Evolutionary conservation across 805 yeast species (phyloP).

Genomic region (Osmozyma mogii): DNA sequence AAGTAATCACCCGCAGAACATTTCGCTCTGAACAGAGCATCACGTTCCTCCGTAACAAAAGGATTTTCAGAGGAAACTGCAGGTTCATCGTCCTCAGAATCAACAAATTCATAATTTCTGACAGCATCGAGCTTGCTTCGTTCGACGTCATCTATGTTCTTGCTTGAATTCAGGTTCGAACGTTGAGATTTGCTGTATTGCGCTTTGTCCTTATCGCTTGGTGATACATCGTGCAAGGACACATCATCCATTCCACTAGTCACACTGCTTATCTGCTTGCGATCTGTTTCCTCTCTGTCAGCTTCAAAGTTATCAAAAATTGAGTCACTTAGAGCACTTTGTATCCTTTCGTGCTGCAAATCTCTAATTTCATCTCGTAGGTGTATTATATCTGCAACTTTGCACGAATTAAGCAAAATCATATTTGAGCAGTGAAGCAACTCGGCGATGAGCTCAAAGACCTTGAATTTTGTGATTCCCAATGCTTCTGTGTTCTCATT

Average conservation of each 20-base stretch:
- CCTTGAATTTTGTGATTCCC: slow-evolving; percentile 86
- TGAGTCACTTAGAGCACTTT: slow-evolving; percentile 28
- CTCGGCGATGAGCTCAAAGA: slow-evolving; percentile 46
- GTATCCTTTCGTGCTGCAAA: slow-evolving; percentile 35
- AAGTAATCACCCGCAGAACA: slow-evolving; percentile 84
- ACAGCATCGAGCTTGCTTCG: slow-evolving; percentile 11
- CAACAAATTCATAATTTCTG: slow-evolving; percentile 17
- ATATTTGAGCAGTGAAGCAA: slow-evolving; percentile 40
- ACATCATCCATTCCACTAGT: slow-evolving; percentile 31
- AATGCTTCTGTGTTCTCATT: slow-evolving; percentile 44
- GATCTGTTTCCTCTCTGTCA: slow-evolving; percentile 2
- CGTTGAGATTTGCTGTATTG: slow-evolving; percentile 1
- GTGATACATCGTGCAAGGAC: slow-evolving; percentile 28
- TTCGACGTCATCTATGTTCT: slow-evolving; percentile 4
- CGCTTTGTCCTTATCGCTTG: slow-evolving; percentile 1
- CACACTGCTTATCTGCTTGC: slow-evolving; percentile 18
- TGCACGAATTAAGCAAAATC: slow-evolving; percentile 62
- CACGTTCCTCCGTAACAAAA: slow-evolving; percentile 31
- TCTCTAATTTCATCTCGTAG: slow-evolving; percentile 62
- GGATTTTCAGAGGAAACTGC: slow-evolving; percentile 36
- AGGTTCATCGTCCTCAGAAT: slow-evolving; percentile 39
- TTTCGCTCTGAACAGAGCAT: slow-evolving; percentile 31
- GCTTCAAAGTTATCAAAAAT: slow-evolving; percentile 9
- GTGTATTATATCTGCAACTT: slow-evolving; percentile 58
- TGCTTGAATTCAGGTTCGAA: too few species aligned